phyloP scores from a whole-genome alignment of 805 yeast species.

The Ogataea trehalophila region DNA sequence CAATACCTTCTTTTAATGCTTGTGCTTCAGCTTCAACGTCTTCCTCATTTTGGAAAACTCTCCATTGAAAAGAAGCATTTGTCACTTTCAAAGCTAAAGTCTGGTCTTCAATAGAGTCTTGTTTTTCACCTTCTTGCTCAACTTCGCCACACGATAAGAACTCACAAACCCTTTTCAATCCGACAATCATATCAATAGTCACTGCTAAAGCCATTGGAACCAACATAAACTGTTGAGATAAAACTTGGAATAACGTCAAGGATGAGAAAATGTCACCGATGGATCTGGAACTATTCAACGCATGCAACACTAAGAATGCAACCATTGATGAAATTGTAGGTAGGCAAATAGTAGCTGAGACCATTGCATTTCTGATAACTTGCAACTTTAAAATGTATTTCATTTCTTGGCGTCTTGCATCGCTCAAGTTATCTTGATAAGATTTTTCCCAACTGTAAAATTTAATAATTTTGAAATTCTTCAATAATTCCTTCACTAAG shows the following conservation, averaged over 20 bases:
- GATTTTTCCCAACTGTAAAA: constrained; percentile 89
- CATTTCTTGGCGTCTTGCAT: constrained; percentile 61
- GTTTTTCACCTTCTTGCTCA: constrained; percentile 31
- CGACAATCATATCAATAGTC: constrained; percentile 60
- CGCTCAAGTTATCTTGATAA: constrained; percentile 51
- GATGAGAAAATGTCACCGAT: constrained; percentile 68
- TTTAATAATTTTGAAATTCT: constrained; percentile 75
- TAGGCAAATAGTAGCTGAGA: constrained; percentile 53
- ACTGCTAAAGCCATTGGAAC: constrained; percentile 66
- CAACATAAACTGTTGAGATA: constrained; percentile 59
- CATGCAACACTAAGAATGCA: constrained; percentile 39
- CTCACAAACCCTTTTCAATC: constrained; percentile 52
- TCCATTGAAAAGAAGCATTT: constrained; percentile 66
- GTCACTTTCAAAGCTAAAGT: constrained; percentile 44
- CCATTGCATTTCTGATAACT: constrained; percentile 49
- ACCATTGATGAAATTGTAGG: constrained; percentile 71
- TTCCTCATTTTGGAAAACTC: constrained; percentile 37
- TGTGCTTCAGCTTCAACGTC: constrained; percentile 13
- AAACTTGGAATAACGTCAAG: constrained; percentile 55
- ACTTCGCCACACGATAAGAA: constrained; percentile 37
- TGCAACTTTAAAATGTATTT: constrained; percentile 53
- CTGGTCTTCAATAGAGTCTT: constrained; percentile 18
- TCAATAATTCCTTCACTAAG: constrained; percentile 71
- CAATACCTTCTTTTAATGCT: not conserved
- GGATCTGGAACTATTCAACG: constrained; percentile 32